Evolutionary conservation across 202 grass and related monocot species (phyloP).

Genomic region (Elaeis oleifera): DNA sequence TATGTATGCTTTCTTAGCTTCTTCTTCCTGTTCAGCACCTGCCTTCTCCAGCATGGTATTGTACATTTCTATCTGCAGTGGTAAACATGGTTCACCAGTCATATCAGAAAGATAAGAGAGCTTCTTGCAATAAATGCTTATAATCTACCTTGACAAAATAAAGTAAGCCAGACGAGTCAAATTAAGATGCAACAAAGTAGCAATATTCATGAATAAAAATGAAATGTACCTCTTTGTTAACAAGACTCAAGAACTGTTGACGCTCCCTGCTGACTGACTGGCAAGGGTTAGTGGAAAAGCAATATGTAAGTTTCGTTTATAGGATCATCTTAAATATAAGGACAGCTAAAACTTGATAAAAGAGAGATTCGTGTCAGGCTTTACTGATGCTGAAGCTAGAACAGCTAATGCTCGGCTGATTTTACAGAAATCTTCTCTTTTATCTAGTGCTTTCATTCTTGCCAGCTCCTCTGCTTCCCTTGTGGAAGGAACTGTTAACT

Average conservation of each 20-base stretch:
- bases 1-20: conserved; percentile 81
- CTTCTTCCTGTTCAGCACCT: conserved; percentile 86
- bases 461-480: conserved; percentile 65
- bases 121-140: too few species aligned
- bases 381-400: conserved; percentile 92
- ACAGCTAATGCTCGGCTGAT: conserved; percentile 78
- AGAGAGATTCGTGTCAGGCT: conserved; percentile 9
- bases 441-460: conserved; percentile 51
- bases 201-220: not conserved
- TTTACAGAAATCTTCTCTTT: conserved; percentile 70
- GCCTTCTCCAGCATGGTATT: conserved; percentile 86
- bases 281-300: conserved; percentile 29
- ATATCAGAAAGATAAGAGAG: too few species aligned
- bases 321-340: conserved; percentile 2
- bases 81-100: too few species aligned
- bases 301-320: conserved; percentile 15
- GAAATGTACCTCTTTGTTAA: conserved; percentile 79
- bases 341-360: conserved; percentile 17
- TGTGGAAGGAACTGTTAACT: conserved; percentile 75
- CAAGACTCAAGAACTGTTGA: conserved; percentile 89
- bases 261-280: conserved; percentile 98
- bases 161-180: too few species aligned
- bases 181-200: too few species aligned
- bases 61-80: conserved; percentile 88
- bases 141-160: too few species aligned